Percentiles rank a stretch among this genome's conserved stretches.
Conservation (phyloP, 305 asterid genomes). For the Rubia balearica region DNA sequence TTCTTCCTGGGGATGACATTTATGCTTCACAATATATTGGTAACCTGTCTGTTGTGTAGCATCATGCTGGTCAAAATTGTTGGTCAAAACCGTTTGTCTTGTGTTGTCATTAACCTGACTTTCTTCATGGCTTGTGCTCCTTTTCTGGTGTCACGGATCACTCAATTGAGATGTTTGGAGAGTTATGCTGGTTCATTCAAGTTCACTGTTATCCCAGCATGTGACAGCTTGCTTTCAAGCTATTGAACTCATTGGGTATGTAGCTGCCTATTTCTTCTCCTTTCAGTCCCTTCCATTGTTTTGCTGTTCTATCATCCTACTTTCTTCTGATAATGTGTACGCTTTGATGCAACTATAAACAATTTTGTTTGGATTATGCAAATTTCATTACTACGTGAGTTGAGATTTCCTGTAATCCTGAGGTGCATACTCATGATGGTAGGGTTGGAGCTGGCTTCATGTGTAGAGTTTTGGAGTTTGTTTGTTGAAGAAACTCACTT, state of each 20-base stretch:
- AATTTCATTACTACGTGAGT: background rate
- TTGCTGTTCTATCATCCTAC: background rate
- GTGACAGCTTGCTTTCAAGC: conserved; percentile 8
- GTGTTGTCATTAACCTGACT: conserved; percentile 10
- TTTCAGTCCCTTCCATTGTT: background rate
- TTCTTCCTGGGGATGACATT: background rate
- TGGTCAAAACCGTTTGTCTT: background rate
- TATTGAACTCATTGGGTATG: background rate
- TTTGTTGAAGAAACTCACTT: background rate
- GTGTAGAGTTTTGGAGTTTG: background rate
- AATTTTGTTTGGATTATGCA: background rate
- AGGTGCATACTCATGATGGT: background rate
- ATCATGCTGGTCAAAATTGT: background rate
- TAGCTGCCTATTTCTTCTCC: background rate
- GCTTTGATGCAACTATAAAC: background rate
- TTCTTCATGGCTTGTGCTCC: conserved; percentile 15
- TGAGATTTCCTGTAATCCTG: too few species aligned
- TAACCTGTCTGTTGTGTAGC: background rate
- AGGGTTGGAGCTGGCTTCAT: background rate
- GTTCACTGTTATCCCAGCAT: conserved; percentile 1
- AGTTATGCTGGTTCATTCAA: conserved; percentile 28
- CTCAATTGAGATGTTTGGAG: conserved; percentile 55
- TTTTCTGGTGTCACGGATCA: conserved; percentile 86
- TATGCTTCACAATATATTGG: background rate
- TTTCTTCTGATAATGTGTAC: background rate